These are phyloP conservation scores for Picocystis sp. DNA, from an alignment of 163 green algal species.

Conservation along the genomic window DNA sequence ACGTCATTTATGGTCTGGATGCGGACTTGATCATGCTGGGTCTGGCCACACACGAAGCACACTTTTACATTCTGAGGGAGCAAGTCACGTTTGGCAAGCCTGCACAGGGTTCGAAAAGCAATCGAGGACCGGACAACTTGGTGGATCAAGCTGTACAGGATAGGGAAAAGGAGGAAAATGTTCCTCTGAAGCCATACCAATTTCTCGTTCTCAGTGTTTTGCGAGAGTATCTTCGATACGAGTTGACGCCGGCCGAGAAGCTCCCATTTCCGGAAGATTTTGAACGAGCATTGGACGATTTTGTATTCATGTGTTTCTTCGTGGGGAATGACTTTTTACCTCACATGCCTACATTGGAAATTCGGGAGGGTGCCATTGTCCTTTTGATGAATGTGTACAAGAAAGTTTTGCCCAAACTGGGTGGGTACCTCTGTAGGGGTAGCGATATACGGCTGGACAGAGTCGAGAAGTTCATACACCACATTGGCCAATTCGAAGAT, in stretches of 20 bases:
- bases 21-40: not conserved
- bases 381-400: conserved; percentile 29
- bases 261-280: conserved; percentile 22
- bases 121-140: no score
- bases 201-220: conserved; percentile 21
- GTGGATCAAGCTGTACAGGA: no score
- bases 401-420: conserved; percentile 15
- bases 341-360: conserved; percentile 97
- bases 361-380: conserved; percentile 78
- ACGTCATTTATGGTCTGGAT: not conserved
- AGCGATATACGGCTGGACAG: conserved; percentile 34
- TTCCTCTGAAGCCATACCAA: conserved; percentile 9
- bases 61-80: conserved; percentile 88
- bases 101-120: no score
- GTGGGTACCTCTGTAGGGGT: conserved; percentile 24
- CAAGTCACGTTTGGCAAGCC: no score
- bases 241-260: conserved; percentile 16
- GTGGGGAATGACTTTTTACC: conserved; percentile 41
- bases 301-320: conserved; percentile 53
- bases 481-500: conserved; percentile 69
- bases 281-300: conserved; percentile 70
- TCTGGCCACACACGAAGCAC: conserved; percentile 80
- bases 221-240: conserved; percentile 30
- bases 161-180: no score
- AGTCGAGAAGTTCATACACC: conserved; percentile 60